phyloP scores from a whole-genome alignment of 345 rosid species.

The Stellera chamaejasme region DNA sequence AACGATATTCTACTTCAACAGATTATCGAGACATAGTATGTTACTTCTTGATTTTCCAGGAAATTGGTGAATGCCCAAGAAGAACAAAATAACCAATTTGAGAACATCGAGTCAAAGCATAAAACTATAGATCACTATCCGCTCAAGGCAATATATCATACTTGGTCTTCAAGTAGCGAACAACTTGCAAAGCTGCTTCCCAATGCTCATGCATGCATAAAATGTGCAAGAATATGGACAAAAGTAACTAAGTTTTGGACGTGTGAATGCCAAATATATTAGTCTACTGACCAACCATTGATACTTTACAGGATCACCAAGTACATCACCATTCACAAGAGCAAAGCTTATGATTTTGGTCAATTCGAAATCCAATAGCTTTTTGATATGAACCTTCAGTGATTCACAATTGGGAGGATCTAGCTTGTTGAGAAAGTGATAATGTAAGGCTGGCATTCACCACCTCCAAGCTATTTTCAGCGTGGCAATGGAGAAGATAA shows the following conservation, averaged over 20 bases:
- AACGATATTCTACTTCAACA: constrained; percentile 1
- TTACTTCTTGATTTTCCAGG: constrained; percentile 8
- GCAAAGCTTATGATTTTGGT: too few relatives aligned
- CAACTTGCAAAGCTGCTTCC: background rate
- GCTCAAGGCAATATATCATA: background rate
- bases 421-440: too few relatives aligned
- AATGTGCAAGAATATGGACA: constrained; percentile 3
- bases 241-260: background rate
- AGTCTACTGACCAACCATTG: background rate
- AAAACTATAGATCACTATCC: background rate
- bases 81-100: background rate
- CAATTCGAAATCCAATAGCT: too few relatives aligned
- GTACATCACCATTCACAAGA: too few relatives aligned
- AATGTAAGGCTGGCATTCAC: too few relatives aligned
- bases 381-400: too few relatives aligned
- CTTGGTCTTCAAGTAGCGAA: background rate
- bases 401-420: too few relatives aligned
- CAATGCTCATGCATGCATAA: background rate
- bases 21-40: background rate
- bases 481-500: too few relatives aligned
- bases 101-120: background rate
- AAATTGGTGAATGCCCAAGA: background rate
- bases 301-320: too few relatives aligned
- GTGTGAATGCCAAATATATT: background rate
- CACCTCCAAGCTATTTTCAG: too few relatives aligned